Conservation (phyloP, 495 filamentous ascomycete species). For the Hypoxylon trugodes region DNA sequence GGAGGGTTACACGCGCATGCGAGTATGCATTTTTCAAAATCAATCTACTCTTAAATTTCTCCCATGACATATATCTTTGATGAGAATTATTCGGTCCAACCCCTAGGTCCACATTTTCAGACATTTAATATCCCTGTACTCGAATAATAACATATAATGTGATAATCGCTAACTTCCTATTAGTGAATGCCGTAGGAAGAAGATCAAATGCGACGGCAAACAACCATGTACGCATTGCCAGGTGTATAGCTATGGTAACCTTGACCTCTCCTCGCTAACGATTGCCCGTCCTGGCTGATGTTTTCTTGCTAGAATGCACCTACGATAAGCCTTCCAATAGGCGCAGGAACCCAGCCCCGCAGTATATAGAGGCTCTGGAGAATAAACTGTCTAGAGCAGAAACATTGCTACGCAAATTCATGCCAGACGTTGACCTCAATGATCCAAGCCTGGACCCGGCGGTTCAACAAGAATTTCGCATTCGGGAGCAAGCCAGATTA, state of each 20-base stretch:
- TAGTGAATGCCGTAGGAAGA: constrained; percentile 89
- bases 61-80: not conserved
- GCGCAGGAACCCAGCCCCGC: constrained; percentile 90
- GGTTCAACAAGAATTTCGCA: constrained; percentile 65
- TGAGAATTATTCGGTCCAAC: not conserved
- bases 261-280: constrained; percentile 5
- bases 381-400: constrained; percentile 84
- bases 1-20: constrained; percentile 89
- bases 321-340: constrained; percentile 98
- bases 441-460: constrained; percentile 80
- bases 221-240: constrained; percentile 98
- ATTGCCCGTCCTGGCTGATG: constrained; percentile 46
- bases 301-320: constrained; percentile 76
- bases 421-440: constrained; percentile 85
- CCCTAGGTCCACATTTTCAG: not conserved
- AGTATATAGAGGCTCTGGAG: constrained; percentile 94
- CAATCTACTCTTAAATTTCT: constrained; percentile 5
- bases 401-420: constrained; percentile 76
- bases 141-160: not conserved
- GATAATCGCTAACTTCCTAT: constrained; percentile 15
- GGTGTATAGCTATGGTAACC: constrained; percentile 95
- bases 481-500: constrained; percentile 53
- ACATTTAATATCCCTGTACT: not conserved
- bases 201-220: constrained; percentile 98
- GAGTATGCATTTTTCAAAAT: constrained; percentile 56